Percentiles rank a stretch among this genome's conserved stretches.
These are phyloP conservation scores for Cichorium intybus DNA, from an alignment of 140 eudicot genomes.

Conservation along the genomic window DNA sequence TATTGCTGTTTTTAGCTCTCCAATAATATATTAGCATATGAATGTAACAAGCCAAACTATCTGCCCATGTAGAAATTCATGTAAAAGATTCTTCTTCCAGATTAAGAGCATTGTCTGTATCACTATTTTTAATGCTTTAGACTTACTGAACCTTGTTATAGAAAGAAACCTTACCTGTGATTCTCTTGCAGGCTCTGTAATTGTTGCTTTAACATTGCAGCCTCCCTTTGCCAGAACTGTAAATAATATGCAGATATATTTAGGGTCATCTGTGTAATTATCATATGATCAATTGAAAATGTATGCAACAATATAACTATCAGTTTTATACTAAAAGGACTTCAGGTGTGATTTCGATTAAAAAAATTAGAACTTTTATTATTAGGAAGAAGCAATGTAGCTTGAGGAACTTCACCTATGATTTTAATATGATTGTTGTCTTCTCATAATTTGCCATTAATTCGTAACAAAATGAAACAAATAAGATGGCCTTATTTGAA, in stretches of 20 bases:
- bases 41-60: neutral
- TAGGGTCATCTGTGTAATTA: slow-evolving; percentile 2
- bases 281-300: neutral
- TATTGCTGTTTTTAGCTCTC: neutral
- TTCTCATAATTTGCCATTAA: neutral
- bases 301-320: neutral
- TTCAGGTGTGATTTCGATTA: neutral
- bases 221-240: slow-evolving; percentile 86
- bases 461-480: neutral
- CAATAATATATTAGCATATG: slow-evolving; percentile 2
- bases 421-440: neutral
- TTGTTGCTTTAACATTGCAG: slow-evolving; percentile 64
- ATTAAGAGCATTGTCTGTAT: neutral
- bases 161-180: slow-evolving; percentile 48
- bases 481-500: slow-evolving; percentile 5
- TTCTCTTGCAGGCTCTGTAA: slow-evolving; percentile 63
- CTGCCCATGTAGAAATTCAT: neutral
- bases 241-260: slow-evolving; percentile 15
- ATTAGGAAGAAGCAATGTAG: neutral
- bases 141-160: neutral
- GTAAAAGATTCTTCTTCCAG: neutral
- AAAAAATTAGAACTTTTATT: neutral
- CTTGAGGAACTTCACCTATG: neutral
- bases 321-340: slow-evolving; percentile 1
- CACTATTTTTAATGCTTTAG: neutral